These are phyloP conservation scores for Ophiocordyceps australis DNA, from an alignment of 2,329 filamentous ascomycete species.

Conservation along the genomic window DNA sequence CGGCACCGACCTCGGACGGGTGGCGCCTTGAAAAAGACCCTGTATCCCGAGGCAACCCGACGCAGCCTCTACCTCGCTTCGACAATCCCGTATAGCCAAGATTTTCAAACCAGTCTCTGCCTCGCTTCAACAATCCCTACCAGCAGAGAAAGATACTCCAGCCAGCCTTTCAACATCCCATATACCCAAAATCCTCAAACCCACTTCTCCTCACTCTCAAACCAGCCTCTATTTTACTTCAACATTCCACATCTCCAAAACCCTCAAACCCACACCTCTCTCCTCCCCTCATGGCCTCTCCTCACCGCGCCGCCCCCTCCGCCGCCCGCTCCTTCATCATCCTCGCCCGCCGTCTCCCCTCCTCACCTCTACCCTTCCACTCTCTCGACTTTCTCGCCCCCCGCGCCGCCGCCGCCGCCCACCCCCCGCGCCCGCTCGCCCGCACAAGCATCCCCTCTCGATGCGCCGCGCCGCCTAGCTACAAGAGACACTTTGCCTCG, in stretches of 20 bases:
- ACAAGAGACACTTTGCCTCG: constrained; percentile 14
- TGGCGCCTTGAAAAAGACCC: too few species aligned
- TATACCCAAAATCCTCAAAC: not conserved
- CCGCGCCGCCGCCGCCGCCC: constrained; percentile 7
- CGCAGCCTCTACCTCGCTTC: too few species aligned
- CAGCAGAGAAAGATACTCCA: too few species aligned
- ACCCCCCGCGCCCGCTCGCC: too few species aligned
- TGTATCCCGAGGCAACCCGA: too few species aligned
- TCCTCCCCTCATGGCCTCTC: constrained; percentile 13
- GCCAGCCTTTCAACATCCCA: not conserved
- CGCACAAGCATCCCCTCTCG: too few species aligned
- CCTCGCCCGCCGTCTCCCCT: constrained; percentile 16
- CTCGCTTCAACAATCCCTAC: not conserved
- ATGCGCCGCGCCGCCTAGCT: too few species aligned
- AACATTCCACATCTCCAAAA: not conserved
- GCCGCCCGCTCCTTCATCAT: constrained; percentile 21
- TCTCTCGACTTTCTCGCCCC: constrained; percentile 23
- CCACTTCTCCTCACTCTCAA: too few species aligned
- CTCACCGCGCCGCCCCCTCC: constrained; percentile 19
- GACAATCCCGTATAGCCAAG: too few species aligned
- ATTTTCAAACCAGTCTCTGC: too few species aligned
- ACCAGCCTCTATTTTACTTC: not conserved
- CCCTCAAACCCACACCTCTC: constrained; percentile 1
- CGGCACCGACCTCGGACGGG: too few species aligned
- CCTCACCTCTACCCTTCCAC: constrained; percentile 7